A percentile compares a stretch with the other conserved stretches of the same genome.
phyloP scores from a whole-genome alignment of 148 eudicot species.

The Pouteria glomerata region DNA sequence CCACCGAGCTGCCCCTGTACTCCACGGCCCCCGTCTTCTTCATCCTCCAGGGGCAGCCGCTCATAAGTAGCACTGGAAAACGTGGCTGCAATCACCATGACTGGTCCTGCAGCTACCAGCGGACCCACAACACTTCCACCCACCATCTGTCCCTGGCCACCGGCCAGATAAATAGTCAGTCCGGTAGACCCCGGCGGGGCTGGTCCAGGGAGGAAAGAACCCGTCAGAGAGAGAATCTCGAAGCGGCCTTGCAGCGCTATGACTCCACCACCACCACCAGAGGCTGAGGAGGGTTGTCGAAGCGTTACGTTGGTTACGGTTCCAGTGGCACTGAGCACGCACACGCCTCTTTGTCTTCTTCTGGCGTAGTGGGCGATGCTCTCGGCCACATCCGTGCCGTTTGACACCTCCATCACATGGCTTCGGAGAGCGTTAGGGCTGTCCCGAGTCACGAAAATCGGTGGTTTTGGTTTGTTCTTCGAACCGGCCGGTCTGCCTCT shows the following conservation, averaged over 20 bases:
- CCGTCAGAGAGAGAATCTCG: conserved; percentile 53
- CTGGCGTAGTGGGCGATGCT: conserved; percentile 45
- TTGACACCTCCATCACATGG: conserved; percentile 51
- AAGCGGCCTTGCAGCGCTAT: conserved; percentile 46
- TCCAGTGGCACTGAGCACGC: conserved; percentile 47
- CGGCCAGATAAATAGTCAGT: conserved; percentile 43
- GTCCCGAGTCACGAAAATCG: conserved; percentile 48
- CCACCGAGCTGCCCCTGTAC: conserved; percentile 15
- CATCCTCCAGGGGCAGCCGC: conserved; percentile 47
- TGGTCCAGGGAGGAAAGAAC: conserved; percentile 45
- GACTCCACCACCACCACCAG: conserved; percentile 22
- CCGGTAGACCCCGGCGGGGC: conserved; percentile 49
- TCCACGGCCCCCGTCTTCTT: conserved; percentile 14
- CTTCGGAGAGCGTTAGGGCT: conserved; percentile 55
- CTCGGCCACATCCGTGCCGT: conserved; percentile 45
- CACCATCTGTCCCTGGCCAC: conserved; percentile 53
- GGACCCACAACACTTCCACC: conserved; percentile 57
- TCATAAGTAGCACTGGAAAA: conserved; percentile 57
- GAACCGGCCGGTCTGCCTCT: conserved; percentile 56
- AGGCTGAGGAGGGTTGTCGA: conserved; percentile 34
- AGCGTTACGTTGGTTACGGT: conserved; percentile 43
- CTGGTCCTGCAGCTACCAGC: conserved; percentile 48
- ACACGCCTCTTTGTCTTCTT: conserved; percentile 44
- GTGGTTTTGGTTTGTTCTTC: conserved; percentile 55
- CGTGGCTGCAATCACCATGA: conserved; percentile 55